phyloP scores from a whole-genome alignment of 2,329 filamentous ascomycete species.

The Escovopsis sp. region DNA sequence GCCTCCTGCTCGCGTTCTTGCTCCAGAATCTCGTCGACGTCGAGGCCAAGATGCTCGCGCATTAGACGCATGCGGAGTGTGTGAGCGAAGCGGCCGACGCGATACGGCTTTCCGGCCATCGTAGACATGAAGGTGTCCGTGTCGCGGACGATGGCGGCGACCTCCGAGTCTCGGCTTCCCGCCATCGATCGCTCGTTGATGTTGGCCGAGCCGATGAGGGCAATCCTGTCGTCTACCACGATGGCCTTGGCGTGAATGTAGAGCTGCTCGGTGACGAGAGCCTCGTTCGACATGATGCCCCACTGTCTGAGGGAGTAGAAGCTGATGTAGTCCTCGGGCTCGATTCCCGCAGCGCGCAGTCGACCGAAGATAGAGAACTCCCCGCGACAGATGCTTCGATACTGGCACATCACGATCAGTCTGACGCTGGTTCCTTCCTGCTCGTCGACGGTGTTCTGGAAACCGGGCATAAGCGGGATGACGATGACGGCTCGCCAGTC shows the following conservation, averaged over 20 bases:
- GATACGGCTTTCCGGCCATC: conserved; percentile 82
- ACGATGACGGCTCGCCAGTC: conserved; percentile 82
- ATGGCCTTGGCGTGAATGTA: conserved; percentile 98
- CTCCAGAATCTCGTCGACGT: conserved; percentile 81
- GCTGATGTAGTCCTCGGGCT: conserved; percentile 87
- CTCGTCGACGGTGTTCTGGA: conserved; percentile 89
- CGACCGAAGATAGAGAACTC: conserved; percentile 85
- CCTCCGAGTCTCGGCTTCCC: conserved; percentile 80
- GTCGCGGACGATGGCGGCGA: conserved; percentile 78
- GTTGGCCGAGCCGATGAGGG: conserved; percentile 91
- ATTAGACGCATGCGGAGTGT: conserved; percentile 85
- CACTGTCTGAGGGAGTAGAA: conserved; percentile 89
- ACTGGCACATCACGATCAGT: conserved; percentile 94
- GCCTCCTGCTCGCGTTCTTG: conserved; percentile 56
- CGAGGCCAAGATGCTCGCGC: conserved; percentile 91
- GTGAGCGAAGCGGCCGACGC: conserved; percentile 83
- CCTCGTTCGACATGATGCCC: conserved; percentile 77
- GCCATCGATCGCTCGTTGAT: conserved; percentile 97
- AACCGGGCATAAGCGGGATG: conserved; percentile 94
- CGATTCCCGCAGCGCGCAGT: conserved; percentile 62
- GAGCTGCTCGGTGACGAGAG: conserved; percentile 82
- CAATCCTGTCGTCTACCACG: conserved; percentile 84
- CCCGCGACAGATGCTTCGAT: conserved; percentile 86
- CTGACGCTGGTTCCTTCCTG: conserved; percentile 90
- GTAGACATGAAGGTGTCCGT: conserved; percentile 83